Conservation (phyloP, 257 asterid genomes). For the Knoxia roxburghii region DNA sequence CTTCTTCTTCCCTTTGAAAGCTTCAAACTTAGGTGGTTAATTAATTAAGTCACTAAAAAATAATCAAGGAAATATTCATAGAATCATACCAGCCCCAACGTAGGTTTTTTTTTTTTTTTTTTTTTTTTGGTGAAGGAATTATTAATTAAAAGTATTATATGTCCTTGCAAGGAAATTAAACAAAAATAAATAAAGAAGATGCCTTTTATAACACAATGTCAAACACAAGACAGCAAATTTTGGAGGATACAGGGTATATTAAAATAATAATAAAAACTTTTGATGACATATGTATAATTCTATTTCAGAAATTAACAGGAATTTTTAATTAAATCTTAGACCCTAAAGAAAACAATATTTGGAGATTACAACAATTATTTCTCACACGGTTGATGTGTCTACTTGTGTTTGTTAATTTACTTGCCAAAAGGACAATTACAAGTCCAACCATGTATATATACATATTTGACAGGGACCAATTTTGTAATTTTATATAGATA, state of each 20-base stretch:
- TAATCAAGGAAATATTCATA: no score
- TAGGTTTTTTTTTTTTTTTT: background rate
- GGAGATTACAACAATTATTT: slow-evolving; percentile 10
- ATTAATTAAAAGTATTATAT: background rate
- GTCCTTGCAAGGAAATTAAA: background rate
- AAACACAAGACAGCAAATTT: background rate
- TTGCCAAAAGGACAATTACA: slow-evolving; percentile 9
- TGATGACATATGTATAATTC: background rate
- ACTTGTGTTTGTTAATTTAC: background rate
- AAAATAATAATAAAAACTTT: background rate
- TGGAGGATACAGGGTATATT: background rate
- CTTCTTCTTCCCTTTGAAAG: no score
- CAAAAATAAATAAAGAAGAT: background rate
- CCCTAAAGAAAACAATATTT: no score
- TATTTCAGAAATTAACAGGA: no score
- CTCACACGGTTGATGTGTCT: slow-evolving; percentile 27
- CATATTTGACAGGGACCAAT: slow-evolving; percentile 18
- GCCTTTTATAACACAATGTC: slow-evolving; percentile 3
- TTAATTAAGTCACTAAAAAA: no score
- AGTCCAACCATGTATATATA: slow-evolving; percentile 25
- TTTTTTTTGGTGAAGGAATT: background rate
- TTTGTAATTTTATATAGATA: slow-evolving; percentile 2
- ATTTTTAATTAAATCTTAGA: no score
- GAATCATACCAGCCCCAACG: no score
- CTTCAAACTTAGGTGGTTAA: no score